Conservation (phyloP, 345 rosid species). For the Erucastrum elatum region DNA sequence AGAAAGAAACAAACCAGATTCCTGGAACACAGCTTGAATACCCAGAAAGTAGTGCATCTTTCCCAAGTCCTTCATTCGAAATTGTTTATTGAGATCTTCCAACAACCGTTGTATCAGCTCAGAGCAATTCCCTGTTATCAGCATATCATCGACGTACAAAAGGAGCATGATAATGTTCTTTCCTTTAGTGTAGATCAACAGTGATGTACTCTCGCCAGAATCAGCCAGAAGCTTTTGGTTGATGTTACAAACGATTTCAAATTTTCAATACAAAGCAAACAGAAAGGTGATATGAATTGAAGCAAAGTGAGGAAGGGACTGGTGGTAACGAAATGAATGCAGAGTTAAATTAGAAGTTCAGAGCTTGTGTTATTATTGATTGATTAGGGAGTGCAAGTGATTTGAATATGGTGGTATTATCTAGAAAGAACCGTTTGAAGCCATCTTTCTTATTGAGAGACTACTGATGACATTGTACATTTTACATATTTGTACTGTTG, state of each 20-base stretch:
- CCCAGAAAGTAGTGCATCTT: no score
- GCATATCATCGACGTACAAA: no score
- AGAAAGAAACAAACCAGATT: no score
- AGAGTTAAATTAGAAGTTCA: not conserved
- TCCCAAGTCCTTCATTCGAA: no score
- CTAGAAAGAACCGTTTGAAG: not conserved
- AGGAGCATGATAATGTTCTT: not conserved
- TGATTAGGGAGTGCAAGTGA: not conserved
- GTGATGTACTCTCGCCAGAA: no score
- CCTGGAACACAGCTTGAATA: no score
- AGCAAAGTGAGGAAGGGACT: not conserved
- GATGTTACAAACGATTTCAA: not conserved
- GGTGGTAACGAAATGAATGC: not conserved
- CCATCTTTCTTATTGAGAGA: not conserved
- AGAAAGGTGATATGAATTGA: not conserved
- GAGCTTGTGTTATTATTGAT: constrained; percentile 4
- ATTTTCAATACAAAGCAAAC: not conserved
- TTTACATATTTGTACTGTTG: not conserved
- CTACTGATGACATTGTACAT: constrained; percentile 1
- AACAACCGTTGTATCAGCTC: no score
- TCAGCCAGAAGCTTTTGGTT: no score
- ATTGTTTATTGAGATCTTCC: no score
- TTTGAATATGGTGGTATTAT: constrained; percentile 5
- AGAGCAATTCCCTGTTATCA: no score
- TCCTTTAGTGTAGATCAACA: no score